Base-by-base conservation (phyloP, 2,329 filamentous ascomycete species). In the Trichoderma sp. region DNA sequence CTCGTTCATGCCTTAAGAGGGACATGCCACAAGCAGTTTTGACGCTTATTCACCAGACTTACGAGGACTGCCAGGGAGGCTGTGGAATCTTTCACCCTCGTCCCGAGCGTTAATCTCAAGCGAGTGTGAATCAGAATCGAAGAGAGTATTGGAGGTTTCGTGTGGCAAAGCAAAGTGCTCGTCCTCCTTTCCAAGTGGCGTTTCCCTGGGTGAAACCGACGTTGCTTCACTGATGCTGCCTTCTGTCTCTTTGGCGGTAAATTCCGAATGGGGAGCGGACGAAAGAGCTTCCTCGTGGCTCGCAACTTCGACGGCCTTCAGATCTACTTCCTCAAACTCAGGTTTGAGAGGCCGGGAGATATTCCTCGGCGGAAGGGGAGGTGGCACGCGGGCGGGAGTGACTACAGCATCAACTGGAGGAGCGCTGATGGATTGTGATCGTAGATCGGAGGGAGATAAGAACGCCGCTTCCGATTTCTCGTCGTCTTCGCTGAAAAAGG, bases 101-200 rank as follows among this genome's bases (percentile, higher is more conserved):
- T 53, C 67, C 8, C 28, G 67, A 12, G 21, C 18, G 3, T 34
- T 51, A 2, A 53, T 9, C 5, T 70, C 67, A 1, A 53, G 39
- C 6, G 67, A 53, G 32, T 61, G 67, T 51, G 64, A 67, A 9
- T 70, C 67, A n/a, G 67, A 70, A 26, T 70, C 67, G 15, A 70
- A 70, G 1, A 70, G 15, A 15, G 56, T 61, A 24, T 21, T 21
- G 6, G 57, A 62, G 7, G 47, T 9, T 12, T 32, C 32, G 15
- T 67, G 39, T 28, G 21, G 30, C 6, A 39, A 24, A 28, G 15
- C 32, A 3, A 53, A 6, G 21, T 47, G 32, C 12, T 69, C 57
- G 15, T 21, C 34, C 1, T 62, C 57, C 21, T 70, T 70, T 6
- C 36, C 32, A 53, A 34, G 9, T 8, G 56, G 58, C 15, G n/a